Percentiles rank a stretch among this genome's conserved stretches.
Conservation (phyloP, 2,329 filamentous ascomycete species). For the Dothideomycetidae sp. region DNA sequence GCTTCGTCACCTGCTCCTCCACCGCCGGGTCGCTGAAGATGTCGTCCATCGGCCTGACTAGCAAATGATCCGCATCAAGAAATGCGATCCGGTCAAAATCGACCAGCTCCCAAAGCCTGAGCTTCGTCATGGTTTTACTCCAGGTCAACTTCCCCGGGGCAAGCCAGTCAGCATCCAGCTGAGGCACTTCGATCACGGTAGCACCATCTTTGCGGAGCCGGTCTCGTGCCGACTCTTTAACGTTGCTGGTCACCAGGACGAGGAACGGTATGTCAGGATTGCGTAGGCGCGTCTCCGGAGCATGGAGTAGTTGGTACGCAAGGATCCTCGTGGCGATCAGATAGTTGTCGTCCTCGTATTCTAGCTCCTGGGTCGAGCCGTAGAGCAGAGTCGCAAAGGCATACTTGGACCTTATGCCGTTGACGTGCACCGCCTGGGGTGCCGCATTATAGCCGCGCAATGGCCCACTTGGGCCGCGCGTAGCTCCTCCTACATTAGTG, state of each 20-base stretch:
- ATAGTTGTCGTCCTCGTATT: constrained; percentile 19
- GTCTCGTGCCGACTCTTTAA: constrained; percentile 17
- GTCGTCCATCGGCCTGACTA: constrained; percentile 18
- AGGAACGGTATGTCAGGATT: constrained; percentile 18
- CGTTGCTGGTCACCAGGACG: constrained; percentile 18
- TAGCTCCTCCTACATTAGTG: too few relatives aligned
- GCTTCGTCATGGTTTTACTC: constrained; percentile 26
- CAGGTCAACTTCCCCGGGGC: constrained; percentile 18
- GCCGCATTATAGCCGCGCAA: background rate
- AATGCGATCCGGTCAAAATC: constrained; percentile 25
- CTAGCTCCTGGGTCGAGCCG: constrained; percentile 13
- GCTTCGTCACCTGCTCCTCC: constrained; percentile 12
- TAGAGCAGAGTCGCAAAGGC: constrained; percentile 20
- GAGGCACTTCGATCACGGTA: constrained; percentile 15
- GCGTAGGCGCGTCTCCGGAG: constrained; percentile 17
- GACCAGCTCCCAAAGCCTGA: constrained; percentile 26
- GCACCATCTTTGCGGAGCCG: constrained; percentile 19
- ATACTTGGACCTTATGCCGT: constrained; percentile 12
- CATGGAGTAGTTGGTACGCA: constrained; percentile 20
- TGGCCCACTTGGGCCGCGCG: too few relatives aligned
- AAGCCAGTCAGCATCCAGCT: constrained; percentile 21
- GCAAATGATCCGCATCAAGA: constrained; percentile 23
- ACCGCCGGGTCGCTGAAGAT: constrained; percentile 24
- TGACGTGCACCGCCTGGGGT: constrained; percentile 5
- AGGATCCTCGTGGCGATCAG: constrained; percentile 20